phyloP scores from a whole-genome alignment of 441 rosid genomes.

The Sinapis alba region DNA sequence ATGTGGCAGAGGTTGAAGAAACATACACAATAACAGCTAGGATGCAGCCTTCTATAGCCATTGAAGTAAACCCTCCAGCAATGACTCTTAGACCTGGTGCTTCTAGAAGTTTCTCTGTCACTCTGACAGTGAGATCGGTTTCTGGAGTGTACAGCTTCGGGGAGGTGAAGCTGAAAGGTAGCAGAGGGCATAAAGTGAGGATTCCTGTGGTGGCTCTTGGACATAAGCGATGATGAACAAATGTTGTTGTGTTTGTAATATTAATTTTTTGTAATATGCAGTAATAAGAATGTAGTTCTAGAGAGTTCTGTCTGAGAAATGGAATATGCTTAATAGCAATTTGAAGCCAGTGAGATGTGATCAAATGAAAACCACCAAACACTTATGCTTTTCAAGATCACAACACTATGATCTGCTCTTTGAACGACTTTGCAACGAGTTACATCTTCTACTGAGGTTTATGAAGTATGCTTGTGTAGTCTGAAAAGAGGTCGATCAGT shows the following conservation, averaged over 20 bases:
- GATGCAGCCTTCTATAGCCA: constrained; percentile 82
- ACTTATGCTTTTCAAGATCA: constrained; percentile 12
- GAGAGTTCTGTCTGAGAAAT: constrained; percentile 30
- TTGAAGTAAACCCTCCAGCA: constrained; percentile 76
- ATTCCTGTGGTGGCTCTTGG: constrained; percentile 85
- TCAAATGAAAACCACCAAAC: constrained; percentile 11
- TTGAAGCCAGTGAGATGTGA: constrained; percentile 6
- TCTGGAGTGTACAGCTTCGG: constrained; percentile 81
- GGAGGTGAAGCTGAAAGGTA: constrained; percentile 81
- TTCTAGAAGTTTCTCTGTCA: constrained; percentile 60
- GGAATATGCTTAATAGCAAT: constrained; percentile 5
- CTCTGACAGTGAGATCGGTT: constrained; percentile 66
- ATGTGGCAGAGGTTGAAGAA: constrained; percentile 77
- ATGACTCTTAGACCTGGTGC: constrained; percentile 75
- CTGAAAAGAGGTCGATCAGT: constrained; percentile 66
- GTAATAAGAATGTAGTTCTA: constrained; percentile 50
- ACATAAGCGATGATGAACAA: constrained; percentile 46
- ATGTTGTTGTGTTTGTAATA: constrained; percentile 50
- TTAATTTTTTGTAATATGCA: constrained; percentile 55
- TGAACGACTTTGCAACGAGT: constrained; percentile 12
- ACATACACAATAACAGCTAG: constrained; percentile 72
- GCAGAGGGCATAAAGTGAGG: constrained; percentile 85
- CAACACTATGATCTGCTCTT: constrained; percentile 23
- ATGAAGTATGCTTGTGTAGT: constrained; percentile 50
- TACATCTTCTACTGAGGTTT: constrained; percentile 27